Percentiles rank a stretch among this genome's conserved stretches.
Conservation (phyloP, 257 asterid species). For the Rubia yunnanensis region DNA sequence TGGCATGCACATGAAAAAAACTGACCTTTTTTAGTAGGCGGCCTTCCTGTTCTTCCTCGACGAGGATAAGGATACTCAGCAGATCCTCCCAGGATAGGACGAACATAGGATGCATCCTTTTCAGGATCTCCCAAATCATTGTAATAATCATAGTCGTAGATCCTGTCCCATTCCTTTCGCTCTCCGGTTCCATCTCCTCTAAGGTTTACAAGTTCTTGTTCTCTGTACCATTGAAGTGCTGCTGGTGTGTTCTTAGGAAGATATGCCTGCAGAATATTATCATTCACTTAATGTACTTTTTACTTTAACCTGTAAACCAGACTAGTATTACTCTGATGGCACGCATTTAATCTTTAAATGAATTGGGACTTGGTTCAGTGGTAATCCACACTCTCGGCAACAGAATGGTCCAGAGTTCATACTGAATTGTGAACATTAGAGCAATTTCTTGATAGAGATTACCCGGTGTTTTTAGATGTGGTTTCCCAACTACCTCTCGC, state of each 20-base stretch:
- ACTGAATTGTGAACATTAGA: no score
- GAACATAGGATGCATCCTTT: slow-evolving; percentile 37
- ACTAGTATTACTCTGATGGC: no score
- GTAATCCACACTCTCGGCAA: no score
- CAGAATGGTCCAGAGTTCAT: no score
- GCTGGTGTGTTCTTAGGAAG: slow-evolving; percentile 68
- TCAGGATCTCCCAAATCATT: slow-evolving; percentile 75
- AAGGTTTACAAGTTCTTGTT: slow-evolving; percentile 47
- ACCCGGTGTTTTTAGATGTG: no score
- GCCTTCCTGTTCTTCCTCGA: slow-evolving; percentile 69
- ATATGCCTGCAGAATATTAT: slow-evolving; percentile 34
- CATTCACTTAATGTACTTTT: background rate
- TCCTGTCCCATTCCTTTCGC: slow-evolving; percentile 67
- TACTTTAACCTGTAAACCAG: no score
- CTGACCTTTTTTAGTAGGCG: slow-evolving; percentile 44
- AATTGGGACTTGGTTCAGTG: no score
- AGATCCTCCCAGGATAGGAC: slow-evolving; percentile 66
- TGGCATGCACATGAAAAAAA: no score
- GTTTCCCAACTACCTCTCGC: no score
- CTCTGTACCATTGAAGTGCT: slow-evolving; percentile 43
- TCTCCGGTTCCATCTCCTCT: slow-evolving; percentile 62
- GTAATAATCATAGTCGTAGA: slow-evolving; percentile 61
- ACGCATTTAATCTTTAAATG: no score
- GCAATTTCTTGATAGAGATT: no score
- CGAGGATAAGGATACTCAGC: slow-evolving; percentile 66